Conservation (phyloP, 2,329 filamentous ascomycete species). For the Pseudogymnoascus verrucosus region DNA sequence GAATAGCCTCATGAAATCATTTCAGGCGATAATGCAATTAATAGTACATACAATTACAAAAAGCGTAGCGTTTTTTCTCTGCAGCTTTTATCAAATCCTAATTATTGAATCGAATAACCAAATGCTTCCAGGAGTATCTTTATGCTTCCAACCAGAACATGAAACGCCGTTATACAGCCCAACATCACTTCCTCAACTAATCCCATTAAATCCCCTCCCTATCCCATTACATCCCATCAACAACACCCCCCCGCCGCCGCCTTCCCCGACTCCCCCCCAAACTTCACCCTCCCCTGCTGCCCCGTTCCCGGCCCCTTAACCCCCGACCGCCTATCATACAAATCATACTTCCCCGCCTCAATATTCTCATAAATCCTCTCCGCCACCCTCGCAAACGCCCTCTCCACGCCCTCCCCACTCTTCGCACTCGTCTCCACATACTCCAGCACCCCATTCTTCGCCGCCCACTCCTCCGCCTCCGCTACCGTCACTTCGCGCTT, state of each 20-base stretch:
- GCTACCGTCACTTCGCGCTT: conserved; percentile 70
- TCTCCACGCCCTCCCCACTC: conserved; percentile 87
- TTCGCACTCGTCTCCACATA: conserved; percentile 97
- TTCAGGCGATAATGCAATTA: background rate
- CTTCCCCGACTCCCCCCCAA: conserved; percentile 18
- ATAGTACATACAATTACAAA: background rate
- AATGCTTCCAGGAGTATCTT: conserved; percentile 4
- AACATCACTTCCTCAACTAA: background rate
- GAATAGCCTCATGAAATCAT: background rate
- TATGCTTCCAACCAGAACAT: conserved; percentile 6
- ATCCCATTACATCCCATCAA: conserved; percentile 8
- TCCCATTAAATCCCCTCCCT: background rate
- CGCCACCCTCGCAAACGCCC: conserved; percentile 85
- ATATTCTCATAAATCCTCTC: conserved; percentile 97
- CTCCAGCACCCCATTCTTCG: conserved; percentile 73
- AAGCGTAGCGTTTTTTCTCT: background rate
- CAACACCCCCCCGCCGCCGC: conserved; percentile 22
- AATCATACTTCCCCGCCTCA: conserved; percentile 64
- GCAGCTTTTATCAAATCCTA: background rate
- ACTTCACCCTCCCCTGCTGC: too few relatives aligned
- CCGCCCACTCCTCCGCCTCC: conserved; percentile 88
- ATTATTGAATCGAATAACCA: conserved; percentile 4
- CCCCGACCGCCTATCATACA: too few relatives aligned
- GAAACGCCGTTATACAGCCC: background rate
- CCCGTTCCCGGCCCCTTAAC: too few relatives aligned